A percentile compares a stretch with the other conserved stretches of the same genome.
Conservation (phyloP, 192 early-diverging fungal genomes). For the Coemansia sp. region DNA sequence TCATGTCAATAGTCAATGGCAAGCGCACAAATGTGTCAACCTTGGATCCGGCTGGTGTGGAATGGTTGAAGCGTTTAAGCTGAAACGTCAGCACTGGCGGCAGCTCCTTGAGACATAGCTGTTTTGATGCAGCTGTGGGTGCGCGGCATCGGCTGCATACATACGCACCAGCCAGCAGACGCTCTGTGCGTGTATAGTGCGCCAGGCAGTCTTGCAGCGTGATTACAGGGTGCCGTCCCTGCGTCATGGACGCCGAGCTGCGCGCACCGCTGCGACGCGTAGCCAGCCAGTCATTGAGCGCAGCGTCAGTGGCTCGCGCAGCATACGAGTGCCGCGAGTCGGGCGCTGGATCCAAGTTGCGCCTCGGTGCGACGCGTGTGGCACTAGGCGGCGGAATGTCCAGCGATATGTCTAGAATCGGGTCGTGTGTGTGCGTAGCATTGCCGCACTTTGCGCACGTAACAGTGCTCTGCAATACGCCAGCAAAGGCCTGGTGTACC, state of each 20-base stretch:
- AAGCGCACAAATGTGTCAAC: conserved; percentile 86
- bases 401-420: conserved; percentile 88
- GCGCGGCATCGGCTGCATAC: conserved; percentile 68
- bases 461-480: conserved; percentile 86
- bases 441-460: conserved; percentile 79
- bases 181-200: conserved; percentile 79
- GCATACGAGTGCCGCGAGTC: neutral
- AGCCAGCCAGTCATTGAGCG: conserved; percentile 23
- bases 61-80: conserved; percentile 92
- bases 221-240: conserved; percentile 24
- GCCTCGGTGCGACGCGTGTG: conserved; percentile 27
- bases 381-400: conserved; percentile 58
- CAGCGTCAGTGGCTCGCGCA: conserved; percentile 24
- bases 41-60: conserved; percentile 57
- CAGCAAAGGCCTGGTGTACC: conserved; percentile 88
- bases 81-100: conserved; percentile 91
- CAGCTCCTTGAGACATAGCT: conserved; percentile 78
- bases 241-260: conserved; percentile 21
- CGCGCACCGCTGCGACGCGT: conserved; percentile 9
- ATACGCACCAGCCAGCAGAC: conserved; percentile 65
- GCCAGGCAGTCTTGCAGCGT: conserved; percentile 55
- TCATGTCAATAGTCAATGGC: conserved; percentile 86
- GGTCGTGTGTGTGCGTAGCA: conserved; percentile 79
- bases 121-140: conserved; percentile 78
- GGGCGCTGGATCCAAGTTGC: neutral